These are phyloP conservation scores for Trichoderma erinaceum DNA, from an alignment of 495 filamentous ascomycete species.

Conservation along the genomic window DNA sequence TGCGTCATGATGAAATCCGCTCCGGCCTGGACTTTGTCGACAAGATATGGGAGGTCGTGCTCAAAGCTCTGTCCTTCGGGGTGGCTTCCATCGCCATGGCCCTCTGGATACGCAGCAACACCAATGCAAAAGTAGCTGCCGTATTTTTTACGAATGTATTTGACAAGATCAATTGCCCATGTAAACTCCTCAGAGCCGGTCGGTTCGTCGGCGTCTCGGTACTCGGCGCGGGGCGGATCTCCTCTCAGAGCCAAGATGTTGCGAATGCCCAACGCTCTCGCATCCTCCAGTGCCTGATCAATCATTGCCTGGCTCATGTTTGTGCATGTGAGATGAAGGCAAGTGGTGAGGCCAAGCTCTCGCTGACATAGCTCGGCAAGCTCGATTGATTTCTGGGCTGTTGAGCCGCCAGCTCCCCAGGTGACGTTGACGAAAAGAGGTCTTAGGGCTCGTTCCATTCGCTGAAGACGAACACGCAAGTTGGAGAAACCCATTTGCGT, in stretches of 20 bases:
- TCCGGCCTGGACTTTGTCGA: constrained; percentile 86
- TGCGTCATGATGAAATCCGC: constrained; percentile 99
- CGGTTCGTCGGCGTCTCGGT: constrained; percentile 53
- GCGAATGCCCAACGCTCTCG: constrained; percentile 84
- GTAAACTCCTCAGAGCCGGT: constrained; percentile 62
- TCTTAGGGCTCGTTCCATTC: constrained; percentile 84
- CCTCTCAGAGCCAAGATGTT: constrained; percentile 93
- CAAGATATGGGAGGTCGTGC: constrained; percentile 79
- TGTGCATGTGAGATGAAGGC: constrained; percentile 92
- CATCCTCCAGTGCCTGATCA: constrained; percentile 84
- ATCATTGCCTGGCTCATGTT: constrained; percentile 88
- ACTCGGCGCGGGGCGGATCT: constrained; percentile 91
- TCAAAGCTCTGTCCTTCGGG: constrained; percentile 67
- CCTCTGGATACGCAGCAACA: constrained; percentile 91
- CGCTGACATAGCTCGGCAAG: constrained; percentile 93
- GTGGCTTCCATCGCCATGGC: constrained; percentile 86
- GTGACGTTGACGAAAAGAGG: constrained; percentile 96
- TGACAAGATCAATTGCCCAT: constrained; percentile 85
- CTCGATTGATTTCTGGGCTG: constrained; percentile 81
- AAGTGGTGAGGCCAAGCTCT: constrained; percentile 86
- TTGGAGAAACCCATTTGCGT: constrained; percentile 91
- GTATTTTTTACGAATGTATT: constrained; percentile 76
- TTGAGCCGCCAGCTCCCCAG: constrained; percentile 95
- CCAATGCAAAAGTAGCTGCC: constrained; percentile 97
- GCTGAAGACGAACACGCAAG: constrained; percentile 83